phyloP scores from a whole-genome alignment of 352 stramenopile species.

The Elongisporangium prolatum region DNA sequence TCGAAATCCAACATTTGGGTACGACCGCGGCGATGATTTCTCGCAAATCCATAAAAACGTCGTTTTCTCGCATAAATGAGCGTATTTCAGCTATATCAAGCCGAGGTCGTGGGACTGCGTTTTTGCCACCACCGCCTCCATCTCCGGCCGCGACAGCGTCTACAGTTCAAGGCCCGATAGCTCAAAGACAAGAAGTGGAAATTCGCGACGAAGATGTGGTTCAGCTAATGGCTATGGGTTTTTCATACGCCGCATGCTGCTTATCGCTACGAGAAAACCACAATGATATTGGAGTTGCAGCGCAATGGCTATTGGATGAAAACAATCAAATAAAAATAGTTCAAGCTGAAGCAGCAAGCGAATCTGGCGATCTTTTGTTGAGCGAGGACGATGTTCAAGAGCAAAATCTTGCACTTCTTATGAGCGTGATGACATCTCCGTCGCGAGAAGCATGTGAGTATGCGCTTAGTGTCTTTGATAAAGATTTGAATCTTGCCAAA shows the following conservation, averaged over 20 bases:
- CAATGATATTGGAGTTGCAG: conserved; percentile 65
- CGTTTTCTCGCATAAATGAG: conserved; percentile 51
- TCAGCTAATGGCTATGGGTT: conserved; percentile 86
- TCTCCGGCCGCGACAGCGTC: neutral
- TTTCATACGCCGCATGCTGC: conserved; percentile 78
- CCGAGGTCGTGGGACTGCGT: neutral
- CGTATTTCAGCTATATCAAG: neutral
- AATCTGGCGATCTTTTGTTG: conserved; percentile 42
- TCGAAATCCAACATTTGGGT: conserved; percentile 62
- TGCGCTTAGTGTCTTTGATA: conserved; percentile 55
- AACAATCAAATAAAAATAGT: conserved; percentile 69
- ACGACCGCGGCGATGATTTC: conserved; percentile 42
- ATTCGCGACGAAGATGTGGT: conserved; percentile 81
- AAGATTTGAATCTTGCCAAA: conserved; percentile 57
- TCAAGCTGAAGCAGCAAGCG: conserved; percentile 47
- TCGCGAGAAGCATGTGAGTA: conserved; percentile 61
- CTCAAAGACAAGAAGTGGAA: conserved; percentile 8
- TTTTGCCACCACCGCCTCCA: conserved; percentile 1
- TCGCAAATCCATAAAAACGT: conserved; percentile 61
- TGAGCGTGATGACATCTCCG: conserved; percentile 48
- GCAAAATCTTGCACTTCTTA: conserved; percentile 64
- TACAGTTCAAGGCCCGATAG: neutral
- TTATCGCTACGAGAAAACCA: conserved; percentile 63
- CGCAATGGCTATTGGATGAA: conserved; percentile 82
- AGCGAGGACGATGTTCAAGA: conserved; percentile 60